These are phyloP conservation scores for Aschersonia sp. DNA, from an alignment of 2,329 filamentous ascomycete genomes.

Conservation along the genomic window DNA sequence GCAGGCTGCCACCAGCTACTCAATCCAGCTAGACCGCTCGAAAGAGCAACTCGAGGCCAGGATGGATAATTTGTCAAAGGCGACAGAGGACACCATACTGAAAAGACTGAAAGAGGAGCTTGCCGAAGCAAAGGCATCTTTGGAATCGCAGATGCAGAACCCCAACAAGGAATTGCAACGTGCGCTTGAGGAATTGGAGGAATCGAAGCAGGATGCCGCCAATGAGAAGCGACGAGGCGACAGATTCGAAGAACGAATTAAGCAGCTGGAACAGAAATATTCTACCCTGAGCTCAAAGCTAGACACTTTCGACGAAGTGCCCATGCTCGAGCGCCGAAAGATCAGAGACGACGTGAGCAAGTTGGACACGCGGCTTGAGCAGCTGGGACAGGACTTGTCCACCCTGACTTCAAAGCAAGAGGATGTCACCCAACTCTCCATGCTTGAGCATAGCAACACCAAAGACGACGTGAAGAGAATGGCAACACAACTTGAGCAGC, in stretches of 20 bases:
- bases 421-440: background rate
- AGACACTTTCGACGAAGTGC: background rate
- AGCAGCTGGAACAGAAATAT: slow-evolving; percentile 7
- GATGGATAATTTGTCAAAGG: background rate
- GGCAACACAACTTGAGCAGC: too few species aligned
- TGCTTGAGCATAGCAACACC: background rate
- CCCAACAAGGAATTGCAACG: slow-evolving; percentile 1
- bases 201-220: background rate
- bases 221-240: slow-evolving; percentile 4
- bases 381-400: background rate
- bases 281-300: slow-evolving; percentile 2
- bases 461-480: background rate
- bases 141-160: slow-evolving; percentile 1
- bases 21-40: background rate
- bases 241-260: slow-evolving; percentile 11
- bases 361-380: too few species aligned
- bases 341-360: background rate
- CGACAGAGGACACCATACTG: too few species aligned
- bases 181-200: slow-evolving; percentile 1
- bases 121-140: background rate
- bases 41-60: slow-evolving; percentile 1
- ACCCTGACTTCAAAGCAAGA: slow-evolving; percentile 1
- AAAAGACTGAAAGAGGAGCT: background rate
- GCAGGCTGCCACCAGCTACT: background rate
- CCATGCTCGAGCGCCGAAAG: background rate